phyloP scores from a whole-genome alignment of 495 filamentous ascomycete genomes.

The Apodospora peruviana region DNA sequence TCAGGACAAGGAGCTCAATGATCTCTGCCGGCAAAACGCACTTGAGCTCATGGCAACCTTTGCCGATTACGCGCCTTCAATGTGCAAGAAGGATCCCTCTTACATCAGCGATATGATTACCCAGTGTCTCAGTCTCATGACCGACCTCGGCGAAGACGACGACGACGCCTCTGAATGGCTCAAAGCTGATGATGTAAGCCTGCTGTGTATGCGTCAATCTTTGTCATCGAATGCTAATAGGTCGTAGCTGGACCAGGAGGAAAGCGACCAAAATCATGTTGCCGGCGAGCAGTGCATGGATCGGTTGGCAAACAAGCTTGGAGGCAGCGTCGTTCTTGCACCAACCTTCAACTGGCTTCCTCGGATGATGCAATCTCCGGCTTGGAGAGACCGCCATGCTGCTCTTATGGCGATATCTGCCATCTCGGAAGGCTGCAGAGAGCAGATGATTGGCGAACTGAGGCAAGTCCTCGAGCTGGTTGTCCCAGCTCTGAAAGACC shows the following conservation, averaged over 20 bases:
- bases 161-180: slow-evolving; percentile 96
- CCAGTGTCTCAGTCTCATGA: slow-evolving; percentile 97
- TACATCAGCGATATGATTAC: slow-evolving; percentile 97
- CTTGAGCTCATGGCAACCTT: slow-evolving; percentile 98
- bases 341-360: slow-evolving; percentile 98
- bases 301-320: slow-evolving; percentile 92
- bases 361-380: slow-evolving; percentile 90
- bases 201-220: neutral
- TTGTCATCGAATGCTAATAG: slow-evolving; percentile 3
- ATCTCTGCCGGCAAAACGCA: slow-evolving; percentile 88
- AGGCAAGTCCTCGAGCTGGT: slow-evolving; percentile 91
- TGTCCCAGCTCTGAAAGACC: slow-evolving; percentile 83
- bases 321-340: slow-evolving; percentile 75
- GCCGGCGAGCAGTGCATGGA: slow-evolving; percentile 99
- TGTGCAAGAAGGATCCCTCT: slow-evolving; percentile 87
- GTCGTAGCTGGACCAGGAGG: slow-evolving; percentile 75
- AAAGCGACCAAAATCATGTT: slow-evolving; percentile 96
- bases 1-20: slow-evolving; percentile 88
- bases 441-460: slow-evolving; percentile 91
- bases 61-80: slow-evolving; percentile 85
- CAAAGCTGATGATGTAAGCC: slow-evolving; percentile 76
- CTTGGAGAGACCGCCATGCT: slow-evolving; percentile 94
- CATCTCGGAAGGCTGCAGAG: slow-evolving; percentile 95
- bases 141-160: slow-evolving; percentile 93
- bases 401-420: slow-evolving; percentile 99